phyloP scores from a whole-genome alignment of 768 basidiomycete genomes.

The Strobilomyces echinocephalus region DNA sequence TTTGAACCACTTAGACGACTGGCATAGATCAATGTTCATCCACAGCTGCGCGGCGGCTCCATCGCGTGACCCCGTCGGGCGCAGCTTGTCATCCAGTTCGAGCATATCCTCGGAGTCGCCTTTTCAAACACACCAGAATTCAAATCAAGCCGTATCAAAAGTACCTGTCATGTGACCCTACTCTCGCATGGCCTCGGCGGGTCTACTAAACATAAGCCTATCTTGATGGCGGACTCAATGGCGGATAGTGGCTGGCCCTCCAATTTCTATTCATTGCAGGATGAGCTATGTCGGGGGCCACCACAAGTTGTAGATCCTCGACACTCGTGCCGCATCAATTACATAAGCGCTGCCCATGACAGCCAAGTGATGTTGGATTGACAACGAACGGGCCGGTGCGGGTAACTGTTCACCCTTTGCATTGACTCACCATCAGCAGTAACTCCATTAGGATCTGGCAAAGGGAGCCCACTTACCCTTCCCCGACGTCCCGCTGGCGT shows the following conservation, averaged over 20 bases:
- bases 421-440: neutral
- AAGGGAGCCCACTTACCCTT: neutral
- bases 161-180: conserved; percentile 3
- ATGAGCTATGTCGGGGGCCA: neutral
- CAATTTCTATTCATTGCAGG: neutral
- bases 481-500: neutral
- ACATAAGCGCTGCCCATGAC: neutral
- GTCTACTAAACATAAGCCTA: neutral
- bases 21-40: neutral
- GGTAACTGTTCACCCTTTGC: neutral
- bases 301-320: neutral
- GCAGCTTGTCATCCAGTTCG: neutral
- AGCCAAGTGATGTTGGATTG: neutral
- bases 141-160: neutral
- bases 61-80: neutral
- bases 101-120: neutral
- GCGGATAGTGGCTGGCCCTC: neutral
- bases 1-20: neutral
- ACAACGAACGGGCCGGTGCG: neutral
- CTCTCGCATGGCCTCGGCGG: neutral
- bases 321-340: neutral
- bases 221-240: neutral
- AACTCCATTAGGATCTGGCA: neutral
- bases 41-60: no score
- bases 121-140: neutral